A percentile compares a stretch with the other conserved stretches of the same genome.
Evolutionary conservation across 2,329 filamentous ascomycete species (phyloP).

Genomic region (Fusarium irregulare): DNA sequence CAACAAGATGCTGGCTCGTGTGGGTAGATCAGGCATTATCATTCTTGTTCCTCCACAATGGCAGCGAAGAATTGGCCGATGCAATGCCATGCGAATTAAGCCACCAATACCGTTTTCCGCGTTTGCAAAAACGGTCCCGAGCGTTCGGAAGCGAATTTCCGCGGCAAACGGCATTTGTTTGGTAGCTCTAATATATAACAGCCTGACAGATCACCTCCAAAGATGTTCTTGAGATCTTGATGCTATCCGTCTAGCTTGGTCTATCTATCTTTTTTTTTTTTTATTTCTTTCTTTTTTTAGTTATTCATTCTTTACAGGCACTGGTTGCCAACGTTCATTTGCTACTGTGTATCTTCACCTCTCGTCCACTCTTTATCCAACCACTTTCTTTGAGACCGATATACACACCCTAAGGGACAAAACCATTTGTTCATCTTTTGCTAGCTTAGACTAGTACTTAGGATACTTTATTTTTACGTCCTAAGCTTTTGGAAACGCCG

Average conservation of each 20-base stretch:
- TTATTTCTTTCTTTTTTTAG: constrained; percentile 2
- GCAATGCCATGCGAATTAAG: constrained; percentile 9
- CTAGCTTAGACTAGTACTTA: no score
- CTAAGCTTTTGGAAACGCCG: not conserved
- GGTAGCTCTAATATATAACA: constrained; percentile 16
- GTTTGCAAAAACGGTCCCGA: constrained; percentile 25
- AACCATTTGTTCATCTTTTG: no score
- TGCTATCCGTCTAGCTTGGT: constrained; percentile 21
- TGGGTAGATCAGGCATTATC: not conserved
- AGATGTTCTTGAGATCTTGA: not conserved
- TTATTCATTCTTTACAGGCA: constrained; percentile 32
- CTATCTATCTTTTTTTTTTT: constrained; percentile 15
- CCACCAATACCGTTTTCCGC: constrained; percentile 21
- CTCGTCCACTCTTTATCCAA: constrained; percentile 4
- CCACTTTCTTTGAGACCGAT: constrained; percentile 7
- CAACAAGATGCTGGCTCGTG: not conserved
- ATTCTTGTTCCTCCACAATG: constrained; percentile 5
- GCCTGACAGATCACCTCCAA: not conserved
- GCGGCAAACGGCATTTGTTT: not conserved
- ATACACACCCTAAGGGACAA: not conserved
- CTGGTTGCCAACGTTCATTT: constrained; percentile 34
- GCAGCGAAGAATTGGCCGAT: constrained; percentile 23
- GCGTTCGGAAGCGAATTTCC: constrained; percentile 22
- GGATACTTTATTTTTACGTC: not conserved
- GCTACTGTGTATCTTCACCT: constrained; percentile 7